phyloP scores from a whole-genome alignment of 2,329 filamentous ascomycete genomes.

The Penicillium hordei region DNA sequence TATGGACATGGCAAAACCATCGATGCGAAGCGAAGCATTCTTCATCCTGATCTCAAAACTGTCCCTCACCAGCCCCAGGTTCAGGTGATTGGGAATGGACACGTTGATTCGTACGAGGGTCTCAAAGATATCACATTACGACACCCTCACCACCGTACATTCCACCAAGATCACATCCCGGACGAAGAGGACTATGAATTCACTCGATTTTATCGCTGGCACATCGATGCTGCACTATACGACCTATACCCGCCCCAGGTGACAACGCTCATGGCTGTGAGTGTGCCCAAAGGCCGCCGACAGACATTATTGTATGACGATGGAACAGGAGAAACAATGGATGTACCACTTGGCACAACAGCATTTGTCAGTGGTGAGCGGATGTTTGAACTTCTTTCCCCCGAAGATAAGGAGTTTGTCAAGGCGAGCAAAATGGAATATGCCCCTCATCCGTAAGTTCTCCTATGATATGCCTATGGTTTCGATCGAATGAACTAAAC shows the following conservation, averaged over 20 bases:
- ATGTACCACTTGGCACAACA: slow-evolving; percentile 72
- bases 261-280: slow-evolving; percentile 72
- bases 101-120: slow-evolving; percentile 68
- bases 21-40: slow-evolving; percentile 63
- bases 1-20: slow-evolving; percentile 78
- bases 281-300: slow-evolving; percentile 64
- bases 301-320: slow-evolving; percentile 74
- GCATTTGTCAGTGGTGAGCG: slow-evolving; percentile 71
- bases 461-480: background rate
- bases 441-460: slow-evolving; percentile 65
- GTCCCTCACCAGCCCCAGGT: slow-evolving; percentile 77
- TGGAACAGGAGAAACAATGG: slow-evolving; percentile 63
- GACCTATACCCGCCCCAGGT: slow-evolving; percentile 71
- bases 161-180: slow-evolving; percentile 66
- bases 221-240: slow-evolving; percentile 77
- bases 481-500: background rate
- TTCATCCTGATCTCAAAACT: slow-evolving; percentile 78
- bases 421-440: slow-evolving; percentile 70
- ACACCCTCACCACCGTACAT: slow-evolving; percentile 76
- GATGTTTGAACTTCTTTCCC: slow-evolving; percentile 67
- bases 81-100: slow-evolving; percentile 76
- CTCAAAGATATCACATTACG: slow-evolving; percentile 65
- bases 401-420: slow-evolving; percentile 66
- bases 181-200: slow-evolving; percentile 58
- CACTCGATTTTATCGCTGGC: slow-evolving; percentile 72